phyloP scores from a whole-genome alignment of 306 rosid species.

The Cucurbita pepo region DNA sequence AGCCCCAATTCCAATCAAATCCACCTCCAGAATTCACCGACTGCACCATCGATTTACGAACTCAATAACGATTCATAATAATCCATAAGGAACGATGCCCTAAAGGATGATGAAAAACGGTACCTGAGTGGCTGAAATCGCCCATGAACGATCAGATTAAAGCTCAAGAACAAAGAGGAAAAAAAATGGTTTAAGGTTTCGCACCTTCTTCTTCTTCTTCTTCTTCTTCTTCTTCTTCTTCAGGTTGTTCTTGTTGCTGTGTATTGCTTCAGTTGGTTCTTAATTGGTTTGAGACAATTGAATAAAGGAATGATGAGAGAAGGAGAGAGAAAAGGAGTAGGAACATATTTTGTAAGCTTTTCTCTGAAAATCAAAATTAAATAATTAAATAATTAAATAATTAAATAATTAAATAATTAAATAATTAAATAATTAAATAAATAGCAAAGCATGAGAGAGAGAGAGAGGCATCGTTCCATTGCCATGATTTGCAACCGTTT shows the following conservation, averaged over 20 bases:
- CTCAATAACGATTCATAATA: conserved; percentile 3
- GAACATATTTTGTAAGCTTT: conserved; percentile 9
- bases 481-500: conserved; percentile 27
- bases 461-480: conserved; percentile 11
- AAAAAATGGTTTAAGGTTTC: neutral
- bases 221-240: neutral
- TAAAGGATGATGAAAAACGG: conserved; percentile 5
- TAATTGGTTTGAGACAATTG: neutral
- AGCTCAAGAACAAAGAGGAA: neutral
- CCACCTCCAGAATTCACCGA: conserved; percentile 20
- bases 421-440: neutral
- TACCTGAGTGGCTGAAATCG: conserved; percentile 17
- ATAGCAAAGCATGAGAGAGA: conserved; percentile 7
- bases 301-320: neutral
- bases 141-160: conserved; percentile 5
- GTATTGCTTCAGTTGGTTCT: neutral
- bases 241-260: neutral
- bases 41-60: conserved; percentile 10
- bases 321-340: conserved; percentile 14
- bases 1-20: conserved; percentile 20
- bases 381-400: neutral
- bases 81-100: conserved; percentile 8
- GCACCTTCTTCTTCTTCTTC: neutral
- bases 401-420: neutral
- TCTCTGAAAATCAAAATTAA: neutral